Evolutionary conservation across 345 rosid species (phyloP).

Genomic region (Fremontodendron californicum): DNA sequence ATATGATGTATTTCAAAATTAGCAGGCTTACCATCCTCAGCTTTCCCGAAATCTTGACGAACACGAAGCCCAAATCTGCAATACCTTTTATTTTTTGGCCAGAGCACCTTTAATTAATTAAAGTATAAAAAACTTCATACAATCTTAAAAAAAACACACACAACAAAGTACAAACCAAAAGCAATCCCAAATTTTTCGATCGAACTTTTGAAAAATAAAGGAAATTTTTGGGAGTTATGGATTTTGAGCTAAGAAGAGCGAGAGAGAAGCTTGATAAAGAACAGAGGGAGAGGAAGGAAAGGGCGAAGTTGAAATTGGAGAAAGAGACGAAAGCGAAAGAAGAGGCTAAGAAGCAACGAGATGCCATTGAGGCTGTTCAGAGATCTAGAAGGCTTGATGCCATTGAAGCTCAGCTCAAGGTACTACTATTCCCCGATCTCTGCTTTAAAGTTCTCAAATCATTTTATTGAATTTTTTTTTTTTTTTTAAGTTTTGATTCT

Average conservation of each 20-base stretch:
- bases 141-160: no score
- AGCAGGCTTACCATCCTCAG: no score
- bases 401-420: constrained; percentile 77
- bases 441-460: not conserved
- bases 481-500: not conserved
- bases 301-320: constrained; percentile 55
- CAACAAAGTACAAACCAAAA: no score
- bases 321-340: constrained; percentile 72
- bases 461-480: not conserved
- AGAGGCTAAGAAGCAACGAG: constrained; percentile 67
- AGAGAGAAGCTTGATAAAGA: constrained; percentile 90
- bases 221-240: constrained; percentile 40
- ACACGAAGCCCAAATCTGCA: no score
- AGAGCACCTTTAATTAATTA: no score
- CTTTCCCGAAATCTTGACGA: no score
- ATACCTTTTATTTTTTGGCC: no score
- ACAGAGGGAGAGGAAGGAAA: constrained; percentile 78
- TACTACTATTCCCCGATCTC: not conserved
- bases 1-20: no score
- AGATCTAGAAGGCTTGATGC: constrained; percentile 81
- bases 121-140: no score
- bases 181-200: not conserved
- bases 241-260: constrained; percentile 87
- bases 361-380: constrained; percentile 85
- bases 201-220: not conserved